phyloP scores from a whole-genome alignment of 2,329 filamentous ascomycete genomes.

The Leptosphaerulina australis region DNA sequence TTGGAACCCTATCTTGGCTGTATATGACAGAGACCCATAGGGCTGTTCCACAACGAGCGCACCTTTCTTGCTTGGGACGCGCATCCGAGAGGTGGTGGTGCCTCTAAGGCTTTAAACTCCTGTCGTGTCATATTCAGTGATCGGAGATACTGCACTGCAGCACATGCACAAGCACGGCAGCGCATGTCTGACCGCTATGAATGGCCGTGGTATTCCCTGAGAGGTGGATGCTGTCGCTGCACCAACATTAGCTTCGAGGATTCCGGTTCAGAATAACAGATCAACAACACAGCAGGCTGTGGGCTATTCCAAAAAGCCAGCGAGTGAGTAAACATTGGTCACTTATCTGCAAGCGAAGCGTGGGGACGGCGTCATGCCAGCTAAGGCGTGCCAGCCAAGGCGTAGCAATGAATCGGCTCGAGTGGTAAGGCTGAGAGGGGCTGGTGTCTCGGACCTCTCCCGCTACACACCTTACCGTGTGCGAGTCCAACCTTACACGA shows the following conservation, averaged over 20 bases:
- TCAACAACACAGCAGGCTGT: neutral
- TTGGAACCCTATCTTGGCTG: neutral
- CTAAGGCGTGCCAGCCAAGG: constrained; percentile 5
- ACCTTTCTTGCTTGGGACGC: constrained; percentile 8
- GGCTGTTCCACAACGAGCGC: constrained; percentile 8
- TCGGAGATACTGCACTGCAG: constrained; percentile 23
- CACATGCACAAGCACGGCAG: constrained; percentile 11
- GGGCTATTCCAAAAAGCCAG: neutral
- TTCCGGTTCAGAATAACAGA: constrained; percentile 2
- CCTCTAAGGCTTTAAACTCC: constrained; percentile 4
- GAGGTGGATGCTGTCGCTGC: neutral
- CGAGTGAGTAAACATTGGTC: constrained; percentile 3
- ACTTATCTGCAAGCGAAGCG: constrained; percentile 18
- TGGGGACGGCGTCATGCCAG: constrained; percentile 19
- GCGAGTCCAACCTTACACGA: constrained; percentile 19
- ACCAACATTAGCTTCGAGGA: constrained; percentile 2
- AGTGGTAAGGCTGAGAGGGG: constrained; percentile 31
- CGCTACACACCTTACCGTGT: constrained; percentile 22
- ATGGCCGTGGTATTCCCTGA: constrained; percentile 13
- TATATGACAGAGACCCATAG: constrained; percentile 4
- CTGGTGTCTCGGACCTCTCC: constrained; percentile 17
- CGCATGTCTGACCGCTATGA: constrained; percentile 7
- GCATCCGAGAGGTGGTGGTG: constrained; percentile 1
- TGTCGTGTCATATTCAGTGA: constrained; percentile 19
- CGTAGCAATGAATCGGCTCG: constrained; percentile 5